phyloP scores from a whole-genome alignment of 2,329 filamentous ascomycete species.

The Pseudocercospora crystallina region DNA sequence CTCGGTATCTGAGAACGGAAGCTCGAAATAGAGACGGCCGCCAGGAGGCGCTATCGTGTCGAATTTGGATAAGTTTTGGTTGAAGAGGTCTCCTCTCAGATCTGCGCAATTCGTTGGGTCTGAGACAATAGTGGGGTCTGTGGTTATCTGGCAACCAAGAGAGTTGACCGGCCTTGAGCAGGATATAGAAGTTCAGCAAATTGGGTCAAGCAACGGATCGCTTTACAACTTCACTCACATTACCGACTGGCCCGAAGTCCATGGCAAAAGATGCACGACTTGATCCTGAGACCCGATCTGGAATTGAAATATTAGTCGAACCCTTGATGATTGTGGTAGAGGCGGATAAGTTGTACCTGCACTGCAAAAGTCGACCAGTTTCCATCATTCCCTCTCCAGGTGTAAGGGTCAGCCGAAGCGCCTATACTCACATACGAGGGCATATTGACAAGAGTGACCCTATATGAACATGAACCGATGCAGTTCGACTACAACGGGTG shows the following conservation, averaged over 20 bases:
- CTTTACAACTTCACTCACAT: too few relatives aligned
- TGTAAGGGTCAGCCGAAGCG: too few relatives aligned
- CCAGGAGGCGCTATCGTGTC: neutral
- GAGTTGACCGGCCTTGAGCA: slow-evolving; percentile 64
- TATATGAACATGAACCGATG: too few relatives aligned
- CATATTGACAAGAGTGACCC: too few relatives aligned
- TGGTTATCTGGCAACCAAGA: slow-evolving; percentile 49
- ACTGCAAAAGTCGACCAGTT: slow-evolving; percentile 70
- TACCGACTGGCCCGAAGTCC: slow-evolving; percentile 67
- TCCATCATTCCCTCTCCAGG: slow-evolving; percentile 50
- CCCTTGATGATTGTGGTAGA: too few relatives aligned
- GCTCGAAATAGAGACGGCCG: neutral
- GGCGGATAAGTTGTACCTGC: too few relatives aligned
- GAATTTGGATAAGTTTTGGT: neutral
- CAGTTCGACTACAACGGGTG: too few relatives aligned
- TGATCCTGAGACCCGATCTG: slow-evolving; percentile 56
- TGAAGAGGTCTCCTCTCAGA: slow-evolving; percentile 1
- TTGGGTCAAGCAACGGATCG: too few relatives aligned
- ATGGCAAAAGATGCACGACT: slow-evolving; percentile 58
- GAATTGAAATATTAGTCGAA: too few relatives aligned
- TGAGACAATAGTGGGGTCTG: neutral
- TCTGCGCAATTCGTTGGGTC: neutral
- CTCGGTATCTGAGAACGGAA: neutral
- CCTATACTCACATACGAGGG: too few relatives aligned
- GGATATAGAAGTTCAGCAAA: too few relatives aligned